Percentiles rank a stretch among this genome's conserved stretches.
These are phyloP conservation scores for Begonia fuchsioides DNA, from an alignment of 306 rosid species.

Conservation along the genomic window DNA sequence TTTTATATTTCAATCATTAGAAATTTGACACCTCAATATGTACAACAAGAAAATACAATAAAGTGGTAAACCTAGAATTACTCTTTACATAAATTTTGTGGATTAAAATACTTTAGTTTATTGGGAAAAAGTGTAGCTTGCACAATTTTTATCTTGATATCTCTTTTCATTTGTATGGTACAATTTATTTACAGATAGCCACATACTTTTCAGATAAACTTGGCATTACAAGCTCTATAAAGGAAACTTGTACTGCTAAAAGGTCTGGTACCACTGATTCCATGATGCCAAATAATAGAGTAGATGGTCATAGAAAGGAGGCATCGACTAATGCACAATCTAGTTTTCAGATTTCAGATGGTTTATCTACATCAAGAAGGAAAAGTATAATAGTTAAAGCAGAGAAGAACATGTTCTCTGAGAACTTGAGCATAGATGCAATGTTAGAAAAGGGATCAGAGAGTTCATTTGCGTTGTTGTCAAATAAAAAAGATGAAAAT, in stretches of 20 bases:
- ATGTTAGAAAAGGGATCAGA: conserved; percentile 25
- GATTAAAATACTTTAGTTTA: too few relatives aligned
- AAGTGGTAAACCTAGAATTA: too few relatives aligned
- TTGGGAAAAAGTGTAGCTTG: too few relatives aligned
- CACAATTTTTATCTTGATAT: neutral
- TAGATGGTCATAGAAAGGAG: conserved; percentile 8
- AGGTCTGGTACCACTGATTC: conserved; percentile 23
- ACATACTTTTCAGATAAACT: neutral
- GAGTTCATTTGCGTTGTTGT: conserved; percentile 23
- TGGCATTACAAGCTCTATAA: too few relatives aligned
- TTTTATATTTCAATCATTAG: too few relatives aligned
- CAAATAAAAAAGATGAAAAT: conserved; percentile 22
- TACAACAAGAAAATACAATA: too few relatives aligned
- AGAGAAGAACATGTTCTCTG: conserved; percentile 13
- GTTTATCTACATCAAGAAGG: conserved; percentile 2
- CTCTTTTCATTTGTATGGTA: neutral
- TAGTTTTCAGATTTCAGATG: conserved; percentile 18
- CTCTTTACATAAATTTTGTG: too few relatives aligned
- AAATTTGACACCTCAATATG: too few relatives aligned
- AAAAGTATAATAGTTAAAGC: conserved; percentile 7
- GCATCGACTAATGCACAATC: conserved; percentile 13
- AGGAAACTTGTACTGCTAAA: conserved; percentile 18
- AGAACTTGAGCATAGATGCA: conserved; percentile 16
- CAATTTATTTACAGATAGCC: conserved; percentile 26
- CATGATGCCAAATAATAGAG: neutral